A percentile compares a stretch with the other conserved stretches of the same genome.
phyloP scores from a whole-genome alignment of 2,329 filamentous ascomycete genomes.

The Apiospora pterosperma region DNA sequence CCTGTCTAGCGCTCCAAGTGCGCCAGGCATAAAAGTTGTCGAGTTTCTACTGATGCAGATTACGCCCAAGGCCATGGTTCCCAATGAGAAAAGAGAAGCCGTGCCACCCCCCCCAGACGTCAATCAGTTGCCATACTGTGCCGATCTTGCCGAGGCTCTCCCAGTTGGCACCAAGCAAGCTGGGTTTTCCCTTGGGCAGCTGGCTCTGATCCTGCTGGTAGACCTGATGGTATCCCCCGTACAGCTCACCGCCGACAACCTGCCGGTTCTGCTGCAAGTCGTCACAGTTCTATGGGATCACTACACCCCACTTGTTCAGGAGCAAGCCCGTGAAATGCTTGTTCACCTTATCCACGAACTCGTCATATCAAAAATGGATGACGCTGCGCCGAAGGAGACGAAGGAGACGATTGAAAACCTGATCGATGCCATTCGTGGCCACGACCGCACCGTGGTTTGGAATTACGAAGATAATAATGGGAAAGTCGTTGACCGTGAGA shows the following conservation, averaged over 20 bases:
- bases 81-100: slow-evolving; percentile 73
- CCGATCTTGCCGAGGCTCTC: slow-evolving; percentile 74
- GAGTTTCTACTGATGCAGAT: slow-evolving; percentile 92
- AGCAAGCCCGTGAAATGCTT: slow-evolving; percentile 95
- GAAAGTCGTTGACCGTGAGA: slow-evolving; percentile 67
- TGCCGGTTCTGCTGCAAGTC: slow-evolving; percentile 85
- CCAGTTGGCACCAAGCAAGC: slow-evolving; percentile 89
- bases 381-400: slow-evolving; percentile 56
- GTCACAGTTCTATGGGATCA: slow-evolving; percentile 96
- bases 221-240: slow-evolving; percentile 94
- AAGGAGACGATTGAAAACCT: slow-evolving; percentile 81
- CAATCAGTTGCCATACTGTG: slow-evolving; percentile 78
- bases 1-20: slow-evolving; percentile 71
- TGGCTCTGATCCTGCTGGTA: slow-evolving; percentile 89
- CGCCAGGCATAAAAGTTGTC: slow-evolving; percentile 83
- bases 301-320: slow-evolving; percentile 90
- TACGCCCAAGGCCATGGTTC: slow-evolving; percentile 94
- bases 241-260: slow-evolving; percentile 71
- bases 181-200: slow-evolving; percentile 86
- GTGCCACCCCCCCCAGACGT: slow-evolving; percentile 70
- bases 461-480: slow-evolving; percentile 90
- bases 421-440: slow-evolving; percentile 80
- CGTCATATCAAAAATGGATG: slow-evolving; percentile 76
- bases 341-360: slow-evolving; percentile 96
- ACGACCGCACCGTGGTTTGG: slow-evolving; percentile 86